Conservation (phyloP, 768 basidiomycete genomes). For the Lactifluus hygrophoroides region DNA sequence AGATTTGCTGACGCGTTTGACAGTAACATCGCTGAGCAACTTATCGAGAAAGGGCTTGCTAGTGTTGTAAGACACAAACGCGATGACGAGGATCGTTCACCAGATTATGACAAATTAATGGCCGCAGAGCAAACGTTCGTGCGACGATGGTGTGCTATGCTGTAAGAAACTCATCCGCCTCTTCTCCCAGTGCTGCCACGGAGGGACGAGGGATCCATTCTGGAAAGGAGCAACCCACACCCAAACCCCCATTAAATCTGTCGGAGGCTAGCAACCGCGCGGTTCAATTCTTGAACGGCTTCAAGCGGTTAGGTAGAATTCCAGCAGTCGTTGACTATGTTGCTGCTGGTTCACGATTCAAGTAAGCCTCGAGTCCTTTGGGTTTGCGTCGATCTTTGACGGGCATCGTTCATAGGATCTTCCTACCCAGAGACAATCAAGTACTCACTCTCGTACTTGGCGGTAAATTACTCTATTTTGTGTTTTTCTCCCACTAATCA, state of each 20-base stretch:
- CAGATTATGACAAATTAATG: constrained; percentile 94
- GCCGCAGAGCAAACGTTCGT: constrained; percentile 86
- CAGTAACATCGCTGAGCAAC: constrained; percentile 86
- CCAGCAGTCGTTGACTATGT: constrained; percentile 90
- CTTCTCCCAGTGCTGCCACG: constrained; percentile 51
- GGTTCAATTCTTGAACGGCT: constrained; percentile 77
- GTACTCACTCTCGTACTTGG: constrained; percentile 87
- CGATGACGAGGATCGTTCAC: constrained; percentile 93
- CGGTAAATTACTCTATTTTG: constrained; percentile 35
- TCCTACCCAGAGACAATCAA: constrained; percentile 87
- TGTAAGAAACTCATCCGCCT: constrained; percentile 1
- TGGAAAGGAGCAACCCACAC: constrained; percentile 75
- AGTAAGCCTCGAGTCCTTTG: constrained; percentile 38
- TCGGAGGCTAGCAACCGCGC: constrained; percentile 81
- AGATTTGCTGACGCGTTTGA: background rate
- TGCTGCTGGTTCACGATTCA: constrained; percentile 91
- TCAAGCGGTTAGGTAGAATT: constrained; percentile 82
- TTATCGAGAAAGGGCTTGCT: constrained; percentile 90
- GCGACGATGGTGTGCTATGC: background rate
- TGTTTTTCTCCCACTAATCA: background rate
- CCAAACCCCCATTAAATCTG: constrained; percentile 79
- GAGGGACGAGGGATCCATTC: constrained; percentile 85
- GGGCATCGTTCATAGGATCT: constrained; percentile 41
- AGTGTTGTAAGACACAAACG: constrained; percentile 86
- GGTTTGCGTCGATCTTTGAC: background rate